Conservation (phyloP, 345 rosid genomes). For the Populus deltoides region DNA sequence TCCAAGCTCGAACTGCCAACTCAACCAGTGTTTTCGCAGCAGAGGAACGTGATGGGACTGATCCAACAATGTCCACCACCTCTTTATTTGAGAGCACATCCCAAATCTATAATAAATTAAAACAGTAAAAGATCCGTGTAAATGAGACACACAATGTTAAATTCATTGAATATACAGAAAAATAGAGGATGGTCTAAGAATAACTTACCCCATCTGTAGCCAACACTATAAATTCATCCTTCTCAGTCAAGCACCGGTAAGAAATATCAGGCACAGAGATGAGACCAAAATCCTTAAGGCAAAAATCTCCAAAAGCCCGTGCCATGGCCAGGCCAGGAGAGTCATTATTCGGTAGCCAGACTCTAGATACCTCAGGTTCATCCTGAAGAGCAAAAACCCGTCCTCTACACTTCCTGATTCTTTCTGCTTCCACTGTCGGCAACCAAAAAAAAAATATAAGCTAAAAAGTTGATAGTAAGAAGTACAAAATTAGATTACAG, state of each 20-base stretch:
- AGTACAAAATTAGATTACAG: background rate
- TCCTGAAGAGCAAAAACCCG: constrained; percentile 92
- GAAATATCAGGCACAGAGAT: constrained; percentile 93
- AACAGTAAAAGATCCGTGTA: background rate
- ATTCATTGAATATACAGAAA: background rate
- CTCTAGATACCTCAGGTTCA: constrained; percentile 96
- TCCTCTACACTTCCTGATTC: constrained; percentile 80
- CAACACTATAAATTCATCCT: constrained; percentile 87
- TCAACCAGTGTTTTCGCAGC: constrained; percentile 84
- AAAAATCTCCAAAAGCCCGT: constrained; percentile 97
- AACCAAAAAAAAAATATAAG: background rate
- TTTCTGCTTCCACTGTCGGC: constrained; percentile 82
- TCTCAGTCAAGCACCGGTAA: constrained; percentile 56
- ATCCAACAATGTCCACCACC: constrained; percentile 75
- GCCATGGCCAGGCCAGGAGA: constrained; percentile 99
- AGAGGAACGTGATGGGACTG: constrained; percentile 61
- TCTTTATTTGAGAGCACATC: constrained; percentile 91
- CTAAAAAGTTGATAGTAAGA: background rate
- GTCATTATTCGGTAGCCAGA: constrained; percentile 91
- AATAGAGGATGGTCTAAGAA: background rate
- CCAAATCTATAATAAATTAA: constrained; percentile 57
- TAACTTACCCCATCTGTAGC: constrained; percentile 91
- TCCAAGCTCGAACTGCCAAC: constrained; percentile 90
- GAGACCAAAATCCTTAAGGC: constrained; percentile 93
- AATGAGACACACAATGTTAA: background rate